Evolutionary conservation across 257 asterid species (phyloP), one percentile per base, ranked within the genome.

Genomic region (Fraxinus quadrangulata): DNA sequence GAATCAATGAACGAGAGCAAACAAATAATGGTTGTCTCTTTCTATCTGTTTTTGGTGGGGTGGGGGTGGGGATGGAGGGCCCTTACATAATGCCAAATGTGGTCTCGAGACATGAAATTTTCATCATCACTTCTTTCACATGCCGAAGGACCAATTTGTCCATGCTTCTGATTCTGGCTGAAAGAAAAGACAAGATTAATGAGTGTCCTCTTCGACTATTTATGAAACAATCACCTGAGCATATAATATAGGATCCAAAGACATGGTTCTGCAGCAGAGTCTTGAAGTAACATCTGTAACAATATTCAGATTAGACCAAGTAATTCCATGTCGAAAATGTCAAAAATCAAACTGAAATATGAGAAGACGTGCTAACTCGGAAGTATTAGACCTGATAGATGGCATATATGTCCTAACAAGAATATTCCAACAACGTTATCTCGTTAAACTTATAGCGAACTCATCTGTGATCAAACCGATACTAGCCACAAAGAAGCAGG

Each of bases 21-120:
- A 72, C 56, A n/a, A 47, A 72, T 74, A 71, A 6, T 40, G 71
- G 33, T 23, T 6, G 19, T 12, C 5, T 54, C 12, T 54, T 5
- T 54, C 28, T n/a, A 0, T 54, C 23, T 17, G 23, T 51, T 51
- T 51, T 49, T 17, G 0, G 33, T 31, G 23, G 16, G 14, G 28
- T 28, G 42, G 16, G 26, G 39, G 40, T 9, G 36, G 51, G 40
- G 70, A 16, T 30, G 39, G 12, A 80, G 77, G 78, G 39, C 69
- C 70, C 78, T 74, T 17, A 13, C 88, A 72, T 23, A 79, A 72
- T n/a, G 81, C 80, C 78, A 84, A 80, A 75, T 85, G 93, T 87
- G 91, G 89, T 67, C 24, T 31, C 10, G 76, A 81, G 80, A 73
- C 39, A 14, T 70, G 77, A 78, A 63, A 65, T 73, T 63, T 69